These are phyloP conservation scores for Pyrrhoderma lamaoense DNA, from an alignment of 1,284 basidiomycete species.

Conservation along the genomic window DNA sequence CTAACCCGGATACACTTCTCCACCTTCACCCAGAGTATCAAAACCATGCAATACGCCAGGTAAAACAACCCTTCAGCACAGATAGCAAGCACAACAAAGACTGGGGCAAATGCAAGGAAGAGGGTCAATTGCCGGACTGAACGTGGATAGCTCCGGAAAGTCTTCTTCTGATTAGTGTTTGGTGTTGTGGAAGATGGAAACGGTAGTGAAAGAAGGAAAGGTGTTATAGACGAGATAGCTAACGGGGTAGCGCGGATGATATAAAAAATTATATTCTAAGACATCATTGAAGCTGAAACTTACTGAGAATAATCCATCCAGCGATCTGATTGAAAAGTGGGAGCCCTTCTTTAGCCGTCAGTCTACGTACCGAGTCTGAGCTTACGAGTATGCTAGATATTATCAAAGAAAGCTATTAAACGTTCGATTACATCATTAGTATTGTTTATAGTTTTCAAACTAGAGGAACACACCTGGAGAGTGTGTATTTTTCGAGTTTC, in stretches of 20 bases:
- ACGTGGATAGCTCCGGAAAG: slow-evolving; percentile 36
- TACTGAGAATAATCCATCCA: slow-evolving; percentile 68
- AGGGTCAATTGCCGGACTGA: slow-evolving; percentile 47
- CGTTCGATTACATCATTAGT: too few relatives aligned
- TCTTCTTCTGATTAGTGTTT: background rate
- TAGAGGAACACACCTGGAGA: slow-evolving; percentile 6
- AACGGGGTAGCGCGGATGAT: slow-evolving; percentile 5
- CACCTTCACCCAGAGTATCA: slow-evolving; percentile 66
- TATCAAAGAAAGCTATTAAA: slow-evolving; percentile 34
- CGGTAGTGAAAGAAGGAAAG: background rate
- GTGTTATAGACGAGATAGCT: background rate
- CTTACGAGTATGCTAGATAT: slow-evolving; percentile 45
- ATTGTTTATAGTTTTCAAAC: too few relatives aligned
- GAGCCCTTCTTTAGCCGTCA: slow-evolving; percentile 64
- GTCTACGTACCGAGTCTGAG: slow-evolving; percentile 46
- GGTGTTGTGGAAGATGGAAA: slow-evolving; percentile 28
- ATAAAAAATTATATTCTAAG: background rate
- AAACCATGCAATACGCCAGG: slow-evolving; percentile 53
- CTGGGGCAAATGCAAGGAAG: slow-evolving; percentile 69
- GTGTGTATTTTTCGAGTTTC: slow-evolving; percentile 2
- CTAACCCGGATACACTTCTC: slow-evolving; percentile 41
- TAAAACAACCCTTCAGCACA: slow-evolving; percentile 83
- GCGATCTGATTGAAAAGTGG: slow-evolving; percentile 53
- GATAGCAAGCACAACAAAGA: slow-evolving; percentile 77
- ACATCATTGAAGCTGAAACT: slow-evolving; percentile 19